Evolutionary conservation across 306 rosid species (phyloP).

Genomic region (Quillaja saponaria): DNA sequence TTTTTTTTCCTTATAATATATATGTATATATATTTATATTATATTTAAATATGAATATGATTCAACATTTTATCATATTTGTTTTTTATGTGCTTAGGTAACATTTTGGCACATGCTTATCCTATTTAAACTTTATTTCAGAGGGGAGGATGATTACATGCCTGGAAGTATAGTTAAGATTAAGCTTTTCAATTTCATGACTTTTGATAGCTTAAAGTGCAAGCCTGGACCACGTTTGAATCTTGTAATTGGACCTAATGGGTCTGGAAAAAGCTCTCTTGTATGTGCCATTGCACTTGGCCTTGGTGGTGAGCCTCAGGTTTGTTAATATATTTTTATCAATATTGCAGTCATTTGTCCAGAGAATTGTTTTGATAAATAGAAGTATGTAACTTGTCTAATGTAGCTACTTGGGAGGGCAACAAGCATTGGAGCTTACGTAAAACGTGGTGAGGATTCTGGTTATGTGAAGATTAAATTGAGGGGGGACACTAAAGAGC

Average conservation of each 20-base stretch:
- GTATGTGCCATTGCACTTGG: constrained; percentile 98
- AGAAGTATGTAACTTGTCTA: constrained; percentile 28
- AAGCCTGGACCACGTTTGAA: constrained; percentile 85
- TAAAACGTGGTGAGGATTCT: constrained; percentile 88
- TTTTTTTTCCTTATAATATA: not conserved
- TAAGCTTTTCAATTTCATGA: constrained; percentile 88
- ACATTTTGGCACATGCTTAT: too few species aligned
- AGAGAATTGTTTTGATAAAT: too few species aligned
- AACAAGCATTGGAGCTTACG: constrained; percentile 71
- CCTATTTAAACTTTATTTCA: constrained; percentile 35
- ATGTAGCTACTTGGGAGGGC: constrained; percentile 89
- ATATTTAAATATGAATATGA: too few species aligned
- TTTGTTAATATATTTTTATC: constrained; percentile 38
- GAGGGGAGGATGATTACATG: constrained; percentile 96
- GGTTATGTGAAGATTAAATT: constrained; percentile 67
- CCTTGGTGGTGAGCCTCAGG: constrained; percentile 98
- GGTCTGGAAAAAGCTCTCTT: constrained; percentile 94
- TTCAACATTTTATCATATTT: too few species aligned
- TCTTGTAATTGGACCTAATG: constrained; percentile 96
- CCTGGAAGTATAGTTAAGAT: constrained; percentile 89
- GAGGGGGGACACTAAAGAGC: constrained; percentile 68
- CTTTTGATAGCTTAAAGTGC: constrained; percentile 75
- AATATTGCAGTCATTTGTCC: not conserved
- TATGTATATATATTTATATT: too few species aligned
- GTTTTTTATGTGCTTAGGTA: too few species aligned